Conservation (phyloP, 345 rosid species). For the Psidium friedrichsthalianum region DNA sequence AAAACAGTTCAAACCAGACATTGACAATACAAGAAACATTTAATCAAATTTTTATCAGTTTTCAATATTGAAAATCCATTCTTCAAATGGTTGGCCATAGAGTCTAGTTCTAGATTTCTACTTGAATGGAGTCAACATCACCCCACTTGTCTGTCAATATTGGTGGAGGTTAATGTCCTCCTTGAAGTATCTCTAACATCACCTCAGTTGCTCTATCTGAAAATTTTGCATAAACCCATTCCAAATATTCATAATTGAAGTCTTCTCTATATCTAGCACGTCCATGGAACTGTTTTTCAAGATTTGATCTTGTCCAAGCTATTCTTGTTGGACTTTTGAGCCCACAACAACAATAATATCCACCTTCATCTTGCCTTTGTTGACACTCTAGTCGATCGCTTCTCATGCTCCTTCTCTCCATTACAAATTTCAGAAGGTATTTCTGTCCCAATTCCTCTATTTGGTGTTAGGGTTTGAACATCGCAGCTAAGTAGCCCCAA, state of each 20-base stretch:
- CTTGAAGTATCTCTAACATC: neutral
- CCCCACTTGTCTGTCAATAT: neutral
- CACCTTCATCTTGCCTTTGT: neutral
- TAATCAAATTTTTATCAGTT: neutral
- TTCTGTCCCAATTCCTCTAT: too few relatives aligned
- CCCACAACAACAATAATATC: neutral
- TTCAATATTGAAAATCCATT: neutral
- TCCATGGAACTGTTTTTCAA: accelerated
- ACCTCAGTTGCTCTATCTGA: neutral
- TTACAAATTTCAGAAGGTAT: neutral
- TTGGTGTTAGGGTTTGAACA: too few relatives aligned
- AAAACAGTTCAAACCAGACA: neutral
- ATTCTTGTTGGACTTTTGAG: neutral
- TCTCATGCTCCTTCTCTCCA: neutral
- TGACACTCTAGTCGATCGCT: neutral
- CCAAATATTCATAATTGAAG: neutral
- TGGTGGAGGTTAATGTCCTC: neutral
- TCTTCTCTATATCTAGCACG: neutral
- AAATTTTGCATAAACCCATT: neutral
- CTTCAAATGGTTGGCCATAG: neutral
- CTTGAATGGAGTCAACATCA: neutral
- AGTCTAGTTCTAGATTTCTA: neutral
- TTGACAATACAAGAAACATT: neutral
- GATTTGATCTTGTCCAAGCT: accelerated
- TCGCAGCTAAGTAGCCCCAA: too few relatives aligned